Conservation (phyloP, 495 filamentous ascomycete species). For the Hypoxylon subgilvum region DNA sequence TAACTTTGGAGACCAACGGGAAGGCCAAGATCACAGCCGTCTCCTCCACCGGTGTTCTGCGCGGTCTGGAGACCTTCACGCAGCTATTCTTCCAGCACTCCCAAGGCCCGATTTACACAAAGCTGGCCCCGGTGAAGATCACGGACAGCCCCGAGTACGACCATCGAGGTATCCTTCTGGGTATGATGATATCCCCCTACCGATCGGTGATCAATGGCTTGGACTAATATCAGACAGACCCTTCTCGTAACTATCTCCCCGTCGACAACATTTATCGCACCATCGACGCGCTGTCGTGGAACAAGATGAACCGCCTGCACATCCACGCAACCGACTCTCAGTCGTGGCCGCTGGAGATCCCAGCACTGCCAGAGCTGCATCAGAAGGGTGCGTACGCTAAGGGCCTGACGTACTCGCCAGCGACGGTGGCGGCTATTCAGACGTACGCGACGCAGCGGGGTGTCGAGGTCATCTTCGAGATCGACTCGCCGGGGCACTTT, state of each 20-base stretch:
- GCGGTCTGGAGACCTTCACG: conserved; percentile 70
- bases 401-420: conserved; percentile 66
- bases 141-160: conserved; percentile 68
- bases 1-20: conserved; percentile 61
- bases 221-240: no score
- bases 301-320: conserved; percentile 81
- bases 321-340: conserved; percentile 82
- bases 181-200: no score
- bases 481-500: conserved; percentile 84
- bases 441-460: conserved; percentile 69
- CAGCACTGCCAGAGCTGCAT: conserved; percentile 70
- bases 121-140: conserved; percentile 69
- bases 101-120: conserved; percentile 63
- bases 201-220: no score
- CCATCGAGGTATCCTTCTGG: conserved; percentile 77
- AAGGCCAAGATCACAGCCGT: conserved; percentile 63
- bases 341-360: conserved; percentile 82
- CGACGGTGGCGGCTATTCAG: conserved; percentile 67
- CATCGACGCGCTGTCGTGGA: conserved; percentile 74
- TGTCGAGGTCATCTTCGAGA: conserved; percentile 75
- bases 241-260: conserved; percentile 67
- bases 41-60: conserved; percentile 69
- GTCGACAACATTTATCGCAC: conserved; percentile 67
- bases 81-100: conserved; percentile 79
- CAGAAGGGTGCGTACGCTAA: conserved; percentile 69